phyloP scores from a whole-genome alignment of 306 rosid genomes.

The Quercus berberidifolia region DNA sequence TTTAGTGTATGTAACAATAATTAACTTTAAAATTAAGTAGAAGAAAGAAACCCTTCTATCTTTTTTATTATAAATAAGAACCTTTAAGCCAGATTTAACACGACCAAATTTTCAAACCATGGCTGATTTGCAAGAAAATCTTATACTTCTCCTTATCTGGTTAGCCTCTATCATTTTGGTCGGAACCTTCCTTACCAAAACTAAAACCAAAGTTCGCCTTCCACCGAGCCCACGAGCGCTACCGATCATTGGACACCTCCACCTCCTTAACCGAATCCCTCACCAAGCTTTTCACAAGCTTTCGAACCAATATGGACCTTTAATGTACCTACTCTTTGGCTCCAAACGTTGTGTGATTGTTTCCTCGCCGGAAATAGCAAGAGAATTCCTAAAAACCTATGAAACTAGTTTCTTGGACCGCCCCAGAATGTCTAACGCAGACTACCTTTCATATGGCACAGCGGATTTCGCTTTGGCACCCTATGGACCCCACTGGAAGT shows the following conservation, averaged over 20 bases:
- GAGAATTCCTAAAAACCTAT: conserved; percentile 54
- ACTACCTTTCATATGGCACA: conserved; percentile 53
- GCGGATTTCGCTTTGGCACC: conserved; percentile 56
- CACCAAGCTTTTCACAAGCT: conserved; percentile 60
- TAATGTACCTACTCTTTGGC: conserved; percentile 55
- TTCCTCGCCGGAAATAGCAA: conserved; percentile 57
- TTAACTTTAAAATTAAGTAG: no score
- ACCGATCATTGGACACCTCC: conserved; percentile 66
- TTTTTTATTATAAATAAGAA: not conserved
- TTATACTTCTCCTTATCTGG: conserved; percentile 22
- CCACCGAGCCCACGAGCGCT: conserved; percentile 56
- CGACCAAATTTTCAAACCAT: conserved; percentile 11
- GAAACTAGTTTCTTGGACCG: conserved; percentile 53
- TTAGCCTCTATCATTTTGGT: conserved; percentile 29
- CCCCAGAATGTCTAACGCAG: conserved; percentile 36
- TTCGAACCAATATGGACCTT: conserved; percentile 52
- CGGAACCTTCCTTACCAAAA: conserved; percentile 29
- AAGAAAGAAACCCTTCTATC: no score
- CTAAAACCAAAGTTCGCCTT: conserved; percentile 3
- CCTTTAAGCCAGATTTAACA: not conserved
- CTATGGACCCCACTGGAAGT: conserved; percentile 72
- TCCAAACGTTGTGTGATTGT: conserved; percentile 49
- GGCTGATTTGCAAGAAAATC: conserved; percentile 30
- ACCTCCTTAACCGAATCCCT: conserved; percentile 44
- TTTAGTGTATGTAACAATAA: no score